A percentile compares a stretch with the other conserved stretches of the same genome.
These are phyloP conservation scores for Solanum medicagineum DNA, from an alignment of 257 asterid genomes.

Conservation along the genomic window DNA sequence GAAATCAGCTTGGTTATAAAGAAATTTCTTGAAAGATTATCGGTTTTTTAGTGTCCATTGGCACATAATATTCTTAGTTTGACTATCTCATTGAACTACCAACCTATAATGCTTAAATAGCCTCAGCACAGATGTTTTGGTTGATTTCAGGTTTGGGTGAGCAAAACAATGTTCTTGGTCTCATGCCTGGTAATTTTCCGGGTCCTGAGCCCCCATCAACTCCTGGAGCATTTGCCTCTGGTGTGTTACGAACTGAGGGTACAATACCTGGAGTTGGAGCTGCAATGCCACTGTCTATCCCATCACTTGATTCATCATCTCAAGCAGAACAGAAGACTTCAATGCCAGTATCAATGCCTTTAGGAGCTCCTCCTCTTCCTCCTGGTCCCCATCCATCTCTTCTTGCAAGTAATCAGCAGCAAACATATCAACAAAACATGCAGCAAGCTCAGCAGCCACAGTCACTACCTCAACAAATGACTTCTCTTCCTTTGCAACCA, in stretches of 20 bases:
- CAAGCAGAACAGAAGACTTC: conserved; percentile 77
- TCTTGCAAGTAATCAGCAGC: conserved; percentile 63
- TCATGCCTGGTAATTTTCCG: conserved; percentile 46
- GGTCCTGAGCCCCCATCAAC: conserved; percentile 58
- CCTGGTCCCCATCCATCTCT: conserved; percentile 98
- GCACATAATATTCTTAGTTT: not conserved
- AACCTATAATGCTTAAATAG: not conserved
- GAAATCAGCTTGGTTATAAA: not conserved
- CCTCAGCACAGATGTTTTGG: not conserved
- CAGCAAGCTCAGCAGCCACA: conserved; percentile 59
- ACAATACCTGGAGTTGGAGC: conserved; percentile 96
- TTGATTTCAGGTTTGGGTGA: conserved; percentile 54
- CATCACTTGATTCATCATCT: conserved; percentile 53
- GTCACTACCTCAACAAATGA: conserved; percentile 44
- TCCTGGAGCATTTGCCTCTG: conserved; percentile 80
- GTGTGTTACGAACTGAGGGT: conserved; percentile 80
- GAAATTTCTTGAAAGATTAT: not conserved
- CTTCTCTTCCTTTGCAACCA: conserved; percentile 49
- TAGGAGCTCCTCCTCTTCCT: conserved; percentile 87
- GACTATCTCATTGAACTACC: not conserved
- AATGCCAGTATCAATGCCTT: conserved; percentile 37
- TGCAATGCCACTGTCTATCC: conserved; percentile 83
- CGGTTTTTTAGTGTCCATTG: not conserved
- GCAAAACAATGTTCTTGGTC: conserved; percentile 46
- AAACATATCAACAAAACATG: conserved; percentile 67